These are phyloP conservation scores for Circinella minor DNA, from an alignment of 371 early-diverging fungal genomes.

Conservation along the genomic window DNA sequence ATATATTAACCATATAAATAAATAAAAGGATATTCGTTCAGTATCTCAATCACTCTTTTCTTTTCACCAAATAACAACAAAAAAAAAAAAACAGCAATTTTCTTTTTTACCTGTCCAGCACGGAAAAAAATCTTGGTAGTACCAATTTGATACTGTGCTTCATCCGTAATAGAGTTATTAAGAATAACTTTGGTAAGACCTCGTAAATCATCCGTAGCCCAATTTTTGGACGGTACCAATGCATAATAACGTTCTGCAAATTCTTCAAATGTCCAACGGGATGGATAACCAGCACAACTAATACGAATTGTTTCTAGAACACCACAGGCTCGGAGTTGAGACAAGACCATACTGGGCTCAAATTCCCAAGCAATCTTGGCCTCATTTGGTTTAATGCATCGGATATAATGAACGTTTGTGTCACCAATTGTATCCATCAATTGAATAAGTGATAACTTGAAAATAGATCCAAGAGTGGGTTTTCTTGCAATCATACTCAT, in stretches of 20 bases:
- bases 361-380: conserved; percentile 89
- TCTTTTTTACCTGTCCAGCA: conserved; percentile 73
- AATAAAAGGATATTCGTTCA: no score
- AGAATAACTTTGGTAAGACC: conserved; percentile 70
- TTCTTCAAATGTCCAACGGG: conserved; percentile 91
- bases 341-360: conserved; percentile 91
- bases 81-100: neutral
- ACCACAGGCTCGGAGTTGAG: conserved; percentile 99
- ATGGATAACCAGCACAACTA: conserved; percentile 99
- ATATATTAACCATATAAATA: neutral
- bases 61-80: neutral
- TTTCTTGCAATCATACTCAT: conserved; percentile 70
- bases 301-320: conserved; percentile 99
- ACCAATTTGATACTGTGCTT: conserved; percentile 95
- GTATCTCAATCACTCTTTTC: neutral
- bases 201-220: conserved; percentile 52
- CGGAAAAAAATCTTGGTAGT: conserved; percentile 99
- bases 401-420: conserved; percentile 96
- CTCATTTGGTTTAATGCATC: conserved; percentile 98
- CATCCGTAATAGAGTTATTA: conserved; percentile 68
- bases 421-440: conserved; percentile 93
- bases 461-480: conserved; percentile 89
- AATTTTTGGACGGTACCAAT: conserved; percentile 74
- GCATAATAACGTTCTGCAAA: conserved; percentile 95
- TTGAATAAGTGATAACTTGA: conserved; percentile 81